These are phyloP conservation scores for Firmiana major DNA, from an alignment of 345 rosid genomes.

Conservation along the genomic window DNA sequence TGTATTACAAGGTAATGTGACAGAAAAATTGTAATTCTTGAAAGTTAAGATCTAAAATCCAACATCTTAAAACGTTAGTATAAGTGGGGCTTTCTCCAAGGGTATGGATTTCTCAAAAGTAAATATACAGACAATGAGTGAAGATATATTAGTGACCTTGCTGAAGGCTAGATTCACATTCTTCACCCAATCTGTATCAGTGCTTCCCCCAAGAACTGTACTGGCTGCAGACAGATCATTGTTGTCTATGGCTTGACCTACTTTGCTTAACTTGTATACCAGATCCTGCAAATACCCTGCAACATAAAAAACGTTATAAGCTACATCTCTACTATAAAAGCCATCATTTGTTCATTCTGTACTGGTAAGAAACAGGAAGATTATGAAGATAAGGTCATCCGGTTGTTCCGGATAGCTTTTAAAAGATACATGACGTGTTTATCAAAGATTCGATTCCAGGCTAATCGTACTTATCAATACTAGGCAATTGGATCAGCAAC, in stretches of 20 bases:
- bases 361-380: neutral
- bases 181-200: constrained; percentile 68
- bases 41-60: neutral
- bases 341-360: neutral
- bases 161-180: constrained; percentile 64
- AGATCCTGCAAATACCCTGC: constrained; percentile 88
- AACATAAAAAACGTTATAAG: neutral
- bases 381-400: neutral
- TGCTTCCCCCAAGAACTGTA: constrained; percentile 68
- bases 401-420: neutral
- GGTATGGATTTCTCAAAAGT: neutral
- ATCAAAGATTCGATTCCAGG: neutral
- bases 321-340: neutral
- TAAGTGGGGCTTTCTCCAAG: neutral
- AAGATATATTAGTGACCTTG: constrained; percentile 41
- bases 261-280: constrained; percentile 84
- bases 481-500: neutral
- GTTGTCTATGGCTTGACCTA: constrained; percentile 85
- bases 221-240: constrained; percentile 66
- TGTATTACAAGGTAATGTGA: neutral
- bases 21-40: neutral
- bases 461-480: neutral
- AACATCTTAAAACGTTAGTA: neutral
- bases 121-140: neutral
- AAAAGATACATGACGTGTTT: neutral